These are phyloP conservation scores for Ophiorrhiza pumila DNA, from an alignment of 257 asterid species.

Conservation along the genomic window DNA sequence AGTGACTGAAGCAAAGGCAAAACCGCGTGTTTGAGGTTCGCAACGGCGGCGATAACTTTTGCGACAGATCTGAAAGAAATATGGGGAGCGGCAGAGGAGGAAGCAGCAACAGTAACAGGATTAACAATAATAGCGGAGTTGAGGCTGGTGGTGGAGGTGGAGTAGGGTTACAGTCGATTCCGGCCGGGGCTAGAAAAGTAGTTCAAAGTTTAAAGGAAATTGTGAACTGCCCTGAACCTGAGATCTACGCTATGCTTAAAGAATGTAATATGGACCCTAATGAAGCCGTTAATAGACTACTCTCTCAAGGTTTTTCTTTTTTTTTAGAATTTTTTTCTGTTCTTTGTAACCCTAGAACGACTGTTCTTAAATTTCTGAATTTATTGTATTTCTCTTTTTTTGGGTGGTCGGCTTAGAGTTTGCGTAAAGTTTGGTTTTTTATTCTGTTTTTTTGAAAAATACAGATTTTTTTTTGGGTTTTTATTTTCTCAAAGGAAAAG, in stretches of 20 bases:
- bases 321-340: neutral
- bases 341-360: slow-evolving; percentile 21
- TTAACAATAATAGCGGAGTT: slow-evolving; percentile 9
- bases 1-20: neutral
- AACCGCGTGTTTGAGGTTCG: neutral
- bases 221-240: slow-evolving; percentile 72
- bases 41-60: slow-evolving; percentile 7
- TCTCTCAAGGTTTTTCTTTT: slow-evolving; percentile 63
- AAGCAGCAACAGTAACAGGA: slow-evolving; percentile 6
- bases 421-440: neutral
- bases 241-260: slow-evolving; percentile 88
- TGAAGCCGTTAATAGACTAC: slow-evolving; percentile 76
- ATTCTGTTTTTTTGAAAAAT: neutral
- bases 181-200: slow-evolving; percentile 65
- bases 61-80: slow-evolving; percentile 15
- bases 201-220: slow-evolving; percentile 90
- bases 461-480: neutral
- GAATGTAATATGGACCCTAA: slow-evolving; percentile 97
- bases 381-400: neutral
- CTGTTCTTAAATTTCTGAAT: neutral
- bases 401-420: neutral
- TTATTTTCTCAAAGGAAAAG: neutral
- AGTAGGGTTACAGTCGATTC: slow-evolving; percentile 48
- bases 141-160: slow-evolving; percentile 23
- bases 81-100: slow-evolving; percentile 26